Evolutionary conservation across 768 basidiomycete species (phyloP).

Genomic region (Agaricus blazei): DNA sequence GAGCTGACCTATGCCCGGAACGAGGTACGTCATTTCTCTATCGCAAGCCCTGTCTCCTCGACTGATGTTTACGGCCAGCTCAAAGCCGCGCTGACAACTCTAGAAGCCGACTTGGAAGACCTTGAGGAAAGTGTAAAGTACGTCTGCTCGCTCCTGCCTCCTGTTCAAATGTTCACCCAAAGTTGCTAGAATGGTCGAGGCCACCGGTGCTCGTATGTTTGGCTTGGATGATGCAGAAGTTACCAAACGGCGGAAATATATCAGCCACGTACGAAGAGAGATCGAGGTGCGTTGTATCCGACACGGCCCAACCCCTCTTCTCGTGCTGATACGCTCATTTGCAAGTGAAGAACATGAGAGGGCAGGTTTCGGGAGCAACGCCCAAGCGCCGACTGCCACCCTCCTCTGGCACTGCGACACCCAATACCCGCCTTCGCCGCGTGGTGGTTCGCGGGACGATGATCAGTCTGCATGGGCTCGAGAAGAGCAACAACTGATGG

Average conservation of each 20-base stretch:
- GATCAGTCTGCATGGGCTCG: slow-evolving; percentile 77
- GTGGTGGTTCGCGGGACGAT: slow-evolving; percentile 40
- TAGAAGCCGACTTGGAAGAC: slow-evolving; percentile 88
- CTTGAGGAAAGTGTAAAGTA: slow-evolving; percentile 93
- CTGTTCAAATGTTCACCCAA: slow-evolving; percentile 1
- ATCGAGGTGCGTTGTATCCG: slow-evolving; percentile 57
- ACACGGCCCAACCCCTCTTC: not conserved
- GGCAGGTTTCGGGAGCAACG: slow-evolving; percentile 37
- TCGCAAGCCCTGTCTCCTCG: not conserved
- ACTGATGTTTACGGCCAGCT: slow-evolving; percentile 37
- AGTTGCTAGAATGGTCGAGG: slow-evolving; percentile 71
- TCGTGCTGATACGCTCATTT: slow-evolving; percentile 22
- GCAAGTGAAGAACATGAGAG: slow-evolving; percentile 72
- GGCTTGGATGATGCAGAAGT: slow-evolving; percentile 81
- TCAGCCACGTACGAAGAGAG: slow-evolving; percentile 66
- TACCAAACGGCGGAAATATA: slow-evolving; percentile 67
- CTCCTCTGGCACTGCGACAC: slow-evolving; percentile 17
- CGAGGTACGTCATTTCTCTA: slow-evolving; percentile 44
- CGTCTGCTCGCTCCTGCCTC: slow-evolving; percentile 14
- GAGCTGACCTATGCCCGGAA: slow-evolving; percentile 76
- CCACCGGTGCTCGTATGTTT: slow-evolving; percentile 78
- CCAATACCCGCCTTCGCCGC: slow-evolving; percentile 16
- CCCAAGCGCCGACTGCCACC: slow-evolving; percentile 17
- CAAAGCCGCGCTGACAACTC: slow-evolving; percentile 65
- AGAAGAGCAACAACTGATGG: slow-evolving; percentile 89